Evolutionary conservation across 2,329 filamentous ascomycete genomes (phyloP), one percentile per base, ranked within the genome.

Genomic region (Aureobasidium sp.): DNA sequence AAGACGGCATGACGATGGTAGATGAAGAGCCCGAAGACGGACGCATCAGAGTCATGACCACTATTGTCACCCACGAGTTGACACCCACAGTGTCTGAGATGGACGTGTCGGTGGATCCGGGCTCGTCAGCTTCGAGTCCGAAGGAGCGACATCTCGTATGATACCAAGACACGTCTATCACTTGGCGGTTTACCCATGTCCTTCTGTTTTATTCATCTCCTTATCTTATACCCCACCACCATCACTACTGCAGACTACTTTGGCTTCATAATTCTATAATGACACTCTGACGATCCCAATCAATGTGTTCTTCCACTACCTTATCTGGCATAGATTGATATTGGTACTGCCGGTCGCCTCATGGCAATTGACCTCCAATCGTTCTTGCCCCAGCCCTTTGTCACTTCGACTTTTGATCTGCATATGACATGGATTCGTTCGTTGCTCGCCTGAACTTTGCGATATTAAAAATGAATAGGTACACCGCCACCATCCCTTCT

Each of bases 21-120:
- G 42, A 37, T 8, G 6, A 15, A 3, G 57, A 60, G 2, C 15
- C 26, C 27, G 44, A 60, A 2, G 44, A 60, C 17, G 57, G 55
- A 1, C 32, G 57, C 26, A 60, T 60, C 46, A 47, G 36, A 20
- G 46, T 60, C 46, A 60, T 50, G 46, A 60, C 57, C 20, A 42
- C 36, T 17, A 60, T 60, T 4, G 29, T 42, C 12, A 60, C 57
- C 2, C 34, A 23, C 9, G 44, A 60, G 46, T 17, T 60, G 9
- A 55, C 51, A 7, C 34, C 51, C 36, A 29, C 36, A 13, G 9
- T 15, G 7, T 55, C 37, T 8, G 51, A 55, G 20, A 29, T 42
- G 26, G 37, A 42, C 13, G 1, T 41, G 20, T 42, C 36, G 3
- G 23, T 42, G 5, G 37, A 26, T 20, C 23, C 36, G 26, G 32